Percentiles rank a stretch among this genome's conserved stretches.
Evolutionary conservation across 192 early-diverging fungal species (phyloP).

Genomic region (Backusella circina): DNA sequence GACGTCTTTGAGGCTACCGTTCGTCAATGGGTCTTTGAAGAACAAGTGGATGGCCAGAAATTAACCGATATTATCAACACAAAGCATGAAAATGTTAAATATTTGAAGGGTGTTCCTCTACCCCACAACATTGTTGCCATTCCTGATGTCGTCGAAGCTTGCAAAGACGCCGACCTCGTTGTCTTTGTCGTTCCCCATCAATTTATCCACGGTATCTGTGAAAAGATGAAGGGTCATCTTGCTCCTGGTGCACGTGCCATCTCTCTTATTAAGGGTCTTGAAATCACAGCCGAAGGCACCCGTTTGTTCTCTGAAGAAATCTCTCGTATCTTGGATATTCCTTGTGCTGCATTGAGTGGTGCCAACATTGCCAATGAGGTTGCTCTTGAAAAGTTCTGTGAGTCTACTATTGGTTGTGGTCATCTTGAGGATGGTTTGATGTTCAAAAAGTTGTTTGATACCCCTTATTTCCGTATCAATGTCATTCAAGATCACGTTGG

Average conservation of each 20-base stretch:
- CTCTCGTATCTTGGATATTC: conserved; percentile 71
- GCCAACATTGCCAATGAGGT: conserved; percentile 98
- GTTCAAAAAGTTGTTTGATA: conserved; percentile 82
- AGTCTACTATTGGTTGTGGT: conserved; percentile 87
- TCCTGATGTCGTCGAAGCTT: conserved; percentile 76
- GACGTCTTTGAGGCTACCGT: conserved; percentile 74
- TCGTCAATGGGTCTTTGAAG: conserved; percentile 96
- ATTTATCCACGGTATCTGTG: conserved; percentile 83
- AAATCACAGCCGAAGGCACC: conserved; percentile 70
- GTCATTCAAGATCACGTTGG: conserved; percentile 85
- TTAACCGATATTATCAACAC: conserved; percentile 95
- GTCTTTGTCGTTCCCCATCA: conserved; percentile 96
- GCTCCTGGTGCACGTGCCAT: conserved; percentile 79
- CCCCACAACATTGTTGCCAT: conserved; percentile 85
- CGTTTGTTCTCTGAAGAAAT: conserved; percentile 82
- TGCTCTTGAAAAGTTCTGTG: conserved; percentile 91
- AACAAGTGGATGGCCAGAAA: conserved; percentile 75
- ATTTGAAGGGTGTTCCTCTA: conserved; percentile 81
- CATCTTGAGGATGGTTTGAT: conserved; percentile 68
- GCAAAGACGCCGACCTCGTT: conserved; percentile 82
- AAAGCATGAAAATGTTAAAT: conserved; percentile 89
- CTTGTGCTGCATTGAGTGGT: conserved; percentile 83
- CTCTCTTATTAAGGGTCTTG: conserved; percentile 89
- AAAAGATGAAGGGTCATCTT: conserved; percentile 75
- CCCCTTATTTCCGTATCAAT: conserved; percentile 84